Conservation (phyloP, 2,329 filamentous ascomycete species). For the Colletotrichum scovillei region DNA sequence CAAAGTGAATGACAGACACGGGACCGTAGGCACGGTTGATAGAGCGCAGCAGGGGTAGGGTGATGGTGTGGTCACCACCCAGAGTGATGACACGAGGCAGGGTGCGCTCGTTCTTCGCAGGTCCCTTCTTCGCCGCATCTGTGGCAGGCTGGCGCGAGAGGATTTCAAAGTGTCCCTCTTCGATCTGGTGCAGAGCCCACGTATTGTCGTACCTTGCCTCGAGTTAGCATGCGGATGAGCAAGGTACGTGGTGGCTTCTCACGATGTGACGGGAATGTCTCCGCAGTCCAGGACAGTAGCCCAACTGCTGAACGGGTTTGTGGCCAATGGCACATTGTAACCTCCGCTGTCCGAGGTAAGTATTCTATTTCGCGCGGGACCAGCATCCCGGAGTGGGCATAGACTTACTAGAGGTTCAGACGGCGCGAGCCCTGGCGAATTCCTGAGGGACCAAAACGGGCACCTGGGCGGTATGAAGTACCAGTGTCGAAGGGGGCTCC, state of each 20-base stretch:
- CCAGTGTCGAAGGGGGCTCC: conserved; percentile 88
- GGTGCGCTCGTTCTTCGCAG: conserved; percentile 78
- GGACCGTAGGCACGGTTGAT: conserved; percentile 72
- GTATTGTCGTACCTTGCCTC: conserved; percentile 78
- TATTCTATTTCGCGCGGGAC: background rate
- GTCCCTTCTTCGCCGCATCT: conserved; percentile 73
- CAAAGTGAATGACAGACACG: conserved; percentile 71
- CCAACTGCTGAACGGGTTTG: conserved; percentile 86
- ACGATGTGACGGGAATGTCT: conserved; percentile 88
- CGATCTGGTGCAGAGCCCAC: conserved; percentile 85
- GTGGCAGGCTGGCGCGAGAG: conserved; percentile 78
- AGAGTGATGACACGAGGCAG: conserved; percentile 85
- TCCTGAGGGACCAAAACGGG: conserved; percentile 85
- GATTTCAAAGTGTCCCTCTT: conserved; percentile 83
- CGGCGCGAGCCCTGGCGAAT: conserved; percentile 88
- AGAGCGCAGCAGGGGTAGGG: conserved; percentile 67
- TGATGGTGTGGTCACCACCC: conserved; percentile 72
- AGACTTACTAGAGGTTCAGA: conserved; percentile 85
- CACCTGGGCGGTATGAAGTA: conserved; percentile 86
- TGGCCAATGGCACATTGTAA: conserved; percentile 84
- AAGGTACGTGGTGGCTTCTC: conserved; percentile 46
- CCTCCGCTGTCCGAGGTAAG: conserved; percentile 73
- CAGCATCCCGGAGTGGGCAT: conserved; percentile 41
- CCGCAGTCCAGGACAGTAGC: conserved; percentile 85
- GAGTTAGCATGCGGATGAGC: background rate